Conservation (phyloP, 2,329 filamentous ascomycete species). For the Epichloe sylvatica region DNA sequence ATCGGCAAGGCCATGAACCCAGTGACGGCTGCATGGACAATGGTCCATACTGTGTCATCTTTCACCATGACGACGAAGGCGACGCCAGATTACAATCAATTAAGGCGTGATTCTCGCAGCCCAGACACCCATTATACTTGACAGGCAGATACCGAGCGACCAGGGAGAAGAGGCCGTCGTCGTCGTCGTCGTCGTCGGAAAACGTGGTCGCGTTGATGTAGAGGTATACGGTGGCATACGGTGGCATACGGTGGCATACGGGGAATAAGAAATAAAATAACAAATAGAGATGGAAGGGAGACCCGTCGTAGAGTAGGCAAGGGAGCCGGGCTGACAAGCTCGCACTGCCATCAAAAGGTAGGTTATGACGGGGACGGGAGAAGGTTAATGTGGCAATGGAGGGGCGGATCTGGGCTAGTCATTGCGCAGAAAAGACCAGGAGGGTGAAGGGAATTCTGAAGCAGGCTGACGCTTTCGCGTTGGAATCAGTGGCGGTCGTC, state of each 20-base stretch:
- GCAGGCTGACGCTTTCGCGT: not conserved
- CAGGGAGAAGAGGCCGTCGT: not conserved
- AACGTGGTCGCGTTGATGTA: not conserved
- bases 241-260: not conserved
- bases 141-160: not conserved
- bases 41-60: conserved; percentile 4
- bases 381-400: not conserved
- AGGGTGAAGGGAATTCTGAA: not conserved
- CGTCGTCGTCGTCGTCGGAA: not conserved
- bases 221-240: not conserved
- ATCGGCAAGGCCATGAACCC: conserved; percentile 5
- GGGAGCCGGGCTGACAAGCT: not conserved
- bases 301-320: not conserved
- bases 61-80: conserved; percentile 1
- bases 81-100: not conserved
- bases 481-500: not conserved
- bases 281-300: not conserved
- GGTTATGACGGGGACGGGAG: not conserved
- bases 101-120: not conserved
- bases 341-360: not conserved
- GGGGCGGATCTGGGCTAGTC: not conserved
- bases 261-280: not conserved
- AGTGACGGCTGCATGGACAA: conserved; percentile 5
- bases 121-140: not conserved
- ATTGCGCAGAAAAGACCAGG: conserved; percentile 3